Evolutionary conservation across 139 green algal genomes (phyloP), one percentile per base, ranked within the genome.

Genomic region (Micractinium sp.): DNA sequence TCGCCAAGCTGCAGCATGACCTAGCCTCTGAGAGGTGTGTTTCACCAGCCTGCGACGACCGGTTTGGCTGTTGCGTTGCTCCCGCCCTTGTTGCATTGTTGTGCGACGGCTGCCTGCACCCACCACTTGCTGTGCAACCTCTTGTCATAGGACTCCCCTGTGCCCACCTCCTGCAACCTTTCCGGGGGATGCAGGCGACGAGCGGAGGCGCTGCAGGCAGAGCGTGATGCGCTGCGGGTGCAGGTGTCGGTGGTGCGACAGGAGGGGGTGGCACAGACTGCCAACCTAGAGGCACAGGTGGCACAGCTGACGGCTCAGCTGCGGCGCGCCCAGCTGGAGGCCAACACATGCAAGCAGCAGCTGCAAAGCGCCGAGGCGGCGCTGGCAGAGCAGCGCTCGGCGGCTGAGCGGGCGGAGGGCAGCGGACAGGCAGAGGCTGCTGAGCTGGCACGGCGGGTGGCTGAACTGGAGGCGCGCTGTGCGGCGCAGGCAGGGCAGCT

Each of bases 241-340:
- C 31, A 75, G 47, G 67, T 89, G 31, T 19, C 71, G 66, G 67
- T 87, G 18, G 38, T 67, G 25, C 76, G n/a, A 38, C 71, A 74
- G 56, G 75, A 89, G 33, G 27, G 29, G 3, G 60, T 66, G 27
- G 61, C 35, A 1, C 35, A 67, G 35, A 66, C 74, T 0, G 61
- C 41, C 76, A 76, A 89, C 66, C 75, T 89, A 56, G 75, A 66
- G 27, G 75, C 56, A 1, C 47, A 89, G 27, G 47, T 66, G 14
- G 56, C 60, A 33, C 36, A 39, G 35, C 75, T 89, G 75, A 18
- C 35, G 14, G 76, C 29, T 63, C 53, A 74, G 77, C 35, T n/a
- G 38, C 13, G 29, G 29, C 63, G 38, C 18, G 66, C 67, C 0
- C 66, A 81, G 38, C 35, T 16, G 31, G 19, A 67, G 41, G 47